Conservation (phyloP, 495 filamentous ascomycete genomes). For the Xylaria flabelliformis region DNA sequence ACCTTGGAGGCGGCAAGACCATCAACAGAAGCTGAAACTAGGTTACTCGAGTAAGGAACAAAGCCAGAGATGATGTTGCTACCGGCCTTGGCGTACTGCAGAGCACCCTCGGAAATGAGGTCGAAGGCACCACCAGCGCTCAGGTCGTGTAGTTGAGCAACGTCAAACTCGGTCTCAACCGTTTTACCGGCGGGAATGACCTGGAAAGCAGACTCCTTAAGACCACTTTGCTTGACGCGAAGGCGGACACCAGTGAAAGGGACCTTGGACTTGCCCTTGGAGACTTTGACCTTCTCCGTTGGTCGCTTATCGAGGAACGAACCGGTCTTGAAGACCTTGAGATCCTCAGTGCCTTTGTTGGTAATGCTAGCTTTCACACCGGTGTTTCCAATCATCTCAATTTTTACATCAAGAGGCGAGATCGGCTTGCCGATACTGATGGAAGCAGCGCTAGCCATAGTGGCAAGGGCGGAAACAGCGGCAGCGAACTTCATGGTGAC, state of each 20-base stretch:
- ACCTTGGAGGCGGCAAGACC: slow-evolving; percentile 55
- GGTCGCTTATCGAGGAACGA: slow-evolving; percentile 64
- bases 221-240: slow-evolving; percentile 51
- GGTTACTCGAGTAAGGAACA: slow-evolving; percentile 54
- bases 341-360: slow-evolving; percentile 58
- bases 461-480: slow-evolving; percentile 46
- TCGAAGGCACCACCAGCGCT: slow-evolving; percentile 55
- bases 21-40: slow-evolving; percentile 55
- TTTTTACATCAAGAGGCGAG: slow-evolving; percentile 56
- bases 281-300: slow-evolving; percentile 66
- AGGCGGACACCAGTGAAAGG: slow-evolving; percentile 64
- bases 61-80: slow-evolving; percentile 53
- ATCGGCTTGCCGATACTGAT: slow-evolving; percentile 50
- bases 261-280: slow-evolving; percentile 53
- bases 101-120: slow-evolving; percentile 53
- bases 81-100: slow-evolving; percentile 56
- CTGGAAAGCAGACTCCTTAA: slow-evolving; percentile 60
- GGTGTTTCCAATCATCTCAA: slow-evolving; percentile 60
- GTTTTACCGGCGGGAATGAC: slow-evolving; percentile 61
- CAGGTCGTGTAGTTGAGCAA: slow-evolving; percentile 63
- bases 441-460: slow-evolving; percentile 52
- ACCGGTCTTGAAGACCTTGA: slow-evolving; percentile 67
- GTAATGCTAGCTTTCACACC: slow-evolving; percentile 66
- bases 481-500: slow-evolving; percentile 46
- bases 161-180: slow-evolving; percentile 61